Percentiles rank a stretch among this genome's conserved stretches.
Evolutionary conservation across 2,329 filamentous ascomycete genomes (phyloP).

Genomic region (Chaetomium sp.): DNA sequence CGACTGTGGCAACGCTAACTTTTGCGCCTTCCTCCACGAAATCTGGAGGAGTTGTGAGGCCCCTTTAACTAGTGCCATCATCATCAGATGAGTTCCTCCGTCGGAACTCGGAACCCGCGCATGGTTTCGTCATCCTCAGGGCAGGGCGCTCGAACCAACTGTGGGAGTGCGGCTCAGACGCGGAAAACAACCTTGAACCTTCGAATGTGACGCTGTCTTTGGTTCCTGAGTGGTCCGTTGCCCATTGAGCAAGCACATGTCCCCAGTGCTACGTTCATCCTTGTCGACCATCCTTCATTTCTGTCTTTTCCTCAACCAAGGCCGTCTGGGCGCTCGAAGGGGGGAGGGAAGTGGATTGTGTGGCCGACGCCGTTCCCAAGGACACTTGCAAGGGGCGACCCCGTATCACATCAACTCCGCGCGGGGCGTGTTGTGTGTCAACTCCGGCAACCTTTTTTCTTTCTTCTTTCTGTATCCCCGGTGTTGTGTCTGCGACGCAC

Average conservation of each 20-base stretch:
- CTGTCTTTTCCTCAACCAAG: neutral
- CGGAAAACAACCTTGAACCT: too few species aligned
- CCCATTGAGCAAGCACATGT: neutral
- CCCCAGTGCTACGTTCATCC: neutral
- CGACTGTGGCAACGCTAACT: too few species aligned
- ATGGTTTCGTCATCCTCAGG: neutral
- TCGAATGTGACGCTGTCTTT: too few species aligned
- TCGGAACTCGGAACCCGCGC: neutral
- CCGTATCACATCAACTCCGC: slow-evolving; percentile 1
- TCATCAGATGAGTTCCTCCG: too few species aligned
- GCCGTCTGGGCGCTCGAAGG: neutral
- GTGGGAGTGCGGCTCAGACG: neutral
- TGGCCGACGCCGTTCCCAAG: neutral
- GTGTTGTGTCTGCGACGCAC: neutral
- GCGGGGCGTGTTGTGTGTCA: neutral
- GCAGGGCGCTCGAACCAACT: neutral
- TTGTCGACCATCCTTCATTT: slow-evolving; percentile 8
- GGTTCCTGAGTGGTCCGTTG: too few species aligned
- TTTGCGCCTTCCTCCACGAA: too few species aligned
- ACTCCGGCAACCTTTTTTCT: neutral
- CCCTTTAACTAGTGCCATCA: too few species aligned
- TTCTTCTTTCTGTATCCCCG: neutral
- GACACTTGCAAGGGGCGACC: neutral
- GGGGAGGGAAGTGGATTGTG: neutral
- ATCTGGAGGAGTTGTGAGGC: too few species aligned